Base-by-base conservation (phyloP, 2,329 filamentous ascomycete genomes). In the Aspergillaceae sp. region DNA sequence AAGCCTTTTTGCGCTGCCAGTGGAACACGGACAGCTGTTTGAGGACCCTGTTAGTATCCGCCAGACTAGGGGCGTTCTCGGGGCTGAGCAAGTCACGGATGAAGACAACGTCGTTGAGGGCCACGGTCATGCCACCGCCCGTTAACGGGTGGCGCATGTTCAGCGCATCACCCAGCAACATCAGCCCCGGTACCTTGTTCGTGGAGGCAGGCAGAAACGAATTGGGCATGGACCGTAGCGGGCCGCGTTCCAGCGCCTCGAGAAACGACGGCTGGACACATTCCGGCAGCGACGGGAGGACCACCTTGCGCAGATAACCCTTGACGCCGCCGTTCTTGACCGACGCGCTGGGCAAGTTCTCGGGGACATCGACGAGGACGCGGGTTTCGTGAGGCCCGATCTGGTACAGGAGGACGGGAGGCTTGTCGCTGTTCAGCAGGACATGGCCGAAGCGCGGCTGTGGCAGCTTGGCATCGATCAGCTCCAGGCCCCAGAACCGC, bases 121-220 rank as follows among this genome's bases (percentile, higher is more conserved):
- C 92, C 1, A 97, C 92, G 0, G 91, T 97, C 92, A 98, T 98
- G 57, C 92, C 92, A 54, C 92, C 92, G 44, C 92, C 92, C 0
- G 92, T 98, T 8, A 98, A 77, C 1, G 92, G 92, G 69, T 98
- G 92, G n/a, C 92, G 86, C 92, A 98, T 98, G 73, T 98, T 98
- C 77, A 94, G 84, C 9, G 92, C 91, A 64, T 98, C 92, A 48
- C 92, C 92, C 6, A 97, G 77, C 33, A 98, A 74, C 42, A 95
- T 76, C 49, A 95, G 71, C 3, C 87, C 87, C 1, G 82, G 79
- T 7, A 78, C 77, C 40, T 75, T 78, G 61, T 86, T 85, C 49
- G 85, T 86, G 0, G 81, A 78, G 0, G 92, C 81, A 4, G 92
- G 90, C 2, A 98, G 79, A 76, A 86, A 98, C 50, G 85, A 91